Conservation (phyloP, 306 rosid genomes). For the Neltuma alba region DNA sequence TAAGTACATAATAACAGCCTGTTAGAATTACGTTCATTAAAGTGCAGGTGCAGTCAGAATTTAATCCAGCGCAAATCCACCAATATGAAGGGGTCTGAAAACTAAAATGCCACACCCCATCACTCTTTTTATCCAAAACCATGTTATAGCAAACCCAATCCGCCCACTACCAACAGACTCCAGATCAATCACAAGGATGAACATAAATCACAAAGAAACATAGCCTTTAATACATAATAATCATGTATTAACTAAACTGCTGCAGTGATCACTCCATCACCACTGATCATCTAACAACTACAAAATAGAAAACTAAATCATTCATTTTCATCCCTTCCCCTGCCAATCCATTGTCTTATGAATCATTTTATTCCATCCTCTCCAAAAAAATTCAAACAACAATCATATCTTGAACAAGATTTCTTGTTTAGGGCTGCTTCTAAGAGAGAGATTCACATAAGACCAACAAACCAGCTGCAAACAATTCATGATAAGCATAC, state of each 20-base stretch:
- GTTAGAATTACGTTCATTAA: background rate
- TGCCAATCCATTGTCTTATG: background rate
- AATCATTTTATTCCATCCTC: background rate
- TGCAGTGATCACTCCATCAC: background rate
- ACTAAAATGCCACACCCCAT: background rate
- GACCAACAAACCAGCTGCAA: background rate
- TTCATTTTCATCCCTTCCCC: background rate
- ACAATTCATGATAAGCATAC: constrained; percentile 5
- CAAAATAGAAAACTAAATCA: background rate
- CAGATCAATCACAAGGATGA: background rate
- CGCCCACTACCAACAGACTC: background rate
- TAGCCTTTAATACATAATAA: background rate
- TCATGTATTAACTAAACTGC: background rate
- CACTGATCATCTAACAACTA: background rate
- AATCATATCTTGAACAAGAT: background rate
- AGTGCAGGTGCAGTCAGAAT: background rate
- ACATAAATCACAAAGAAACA: background rate
- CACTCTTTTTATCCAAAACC: background rate
- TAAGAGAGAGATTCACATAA: background rate
- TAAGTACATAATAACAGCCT: background rate
- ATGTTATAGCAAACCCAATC: background rate
- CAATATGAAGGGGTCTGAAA: background rate
- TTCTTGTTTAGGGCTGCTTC: background rate
- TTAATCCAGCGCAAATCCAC: background rate
- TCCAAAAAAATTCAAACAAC: background rate